phyloP scores from a whole-genome alignment of 2,329 filamentous ascomycete genomes.

The Albifimbria verrucaria region DNA sequence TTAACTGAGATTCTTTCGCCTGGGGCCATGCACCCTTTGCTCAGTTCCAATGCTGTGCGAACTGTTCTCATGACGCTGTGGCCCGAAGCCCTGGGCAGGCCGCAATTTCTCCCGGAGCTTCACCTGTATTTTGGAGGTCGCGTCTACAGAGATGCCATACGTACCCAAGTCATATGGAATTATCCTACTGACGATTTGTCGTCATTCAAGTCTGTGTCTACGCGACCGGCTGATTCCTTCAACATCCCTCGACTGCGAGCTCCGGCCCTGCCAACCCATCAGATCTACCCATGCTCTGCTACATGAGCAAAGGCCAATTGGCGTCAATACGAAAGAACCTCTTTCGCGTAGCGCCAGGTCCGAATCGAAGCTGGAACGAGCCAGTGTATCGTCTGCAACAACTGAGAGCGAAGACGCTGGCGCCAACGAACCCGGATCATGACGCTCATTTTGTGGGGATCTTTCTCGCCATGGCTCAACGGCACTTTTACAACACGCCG shows the following conservation, averaged over 20 bases:
- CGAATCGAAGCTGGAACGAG: conserved; percentile 37
- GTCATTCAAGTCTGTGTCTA: conserved; percentile 34
- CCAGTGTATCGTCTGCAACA: conserved; percentile 46
- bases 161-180: conserved; percentile 49
- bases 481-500: conserved; percentile 42
- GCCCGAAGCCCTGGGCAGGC: conserved; percentile 28
- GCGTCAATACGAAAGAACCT: conserved; percentile 42
- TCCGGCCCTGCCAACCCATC: conserved; percentile 16
- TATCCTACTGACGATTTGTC: conserved; percentile 24
- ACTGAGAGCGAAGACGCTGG: conserved; percentile 42
- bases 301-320: conserved; percentile 46
- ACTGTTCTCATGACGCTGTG: conserved; percentile 43
- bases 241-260: conserved; percentile 15
- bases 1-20: conserved; percentile 40
- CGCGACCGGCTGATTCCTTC: conserved; percentile 29
- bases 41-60: conserved; percentile 39
- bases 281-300: conserved; percentile 36
- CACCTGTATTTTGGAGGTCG: conserved; percentile 47
- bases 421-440: conserved; percentile 46
- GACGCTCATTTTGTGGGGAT: conserved; percentile 51
- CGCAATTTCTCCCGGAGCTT: conserved; percentile 35
- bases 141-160: conserved; percentile 42
- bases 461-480: conserved; percentile 56
- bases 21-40: conserved; percentile 26
- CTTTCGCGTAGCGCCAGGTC: conserved; percentile 42